Evolutionary conservation across 495 filamentous ascomycete genomes (phyloP).

Genomic region (Cairneyella variabilis): DNA sequence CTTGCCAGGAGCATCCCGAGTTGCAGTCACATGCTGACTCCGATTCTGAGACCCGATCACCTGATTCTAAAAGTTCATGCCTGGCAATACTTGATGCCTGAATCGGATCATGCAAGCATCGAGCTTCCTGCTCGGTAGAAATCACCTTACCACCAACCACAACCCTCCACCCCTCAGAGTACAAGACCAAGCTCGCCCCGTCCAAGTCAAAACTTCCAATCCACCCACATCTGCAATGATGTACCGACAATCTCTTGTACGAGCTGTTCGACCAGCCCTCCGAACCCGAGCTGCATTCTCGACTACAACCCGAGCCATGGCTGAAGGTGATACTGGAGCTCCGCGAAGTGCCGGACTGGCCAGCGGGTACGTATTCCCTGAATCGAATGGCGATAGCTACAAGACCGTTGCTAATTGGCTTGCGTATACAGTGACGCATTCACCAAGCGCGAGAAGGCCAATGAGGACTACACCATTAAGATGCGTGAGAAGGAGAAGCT

Average conservation of each 20-base stretch:
- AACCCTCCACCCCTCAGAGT: slow-evolving; percentile 18
- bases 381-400: background rate
- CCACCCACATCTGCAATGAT: slow-evolving; percentile 39
- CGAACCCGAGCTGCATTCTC: slow-evolving; percentile 54
- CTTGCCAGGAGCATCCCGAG: background rate
- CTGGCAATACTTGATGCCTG: too few species aligned
- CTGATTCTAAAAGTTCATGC: background rate
- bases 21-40: background rate
- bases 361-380: slow-evolving; percentile 29
- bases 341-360: slow-evolving; percentile 43
- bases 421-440: slow-evolving; percentile 68
- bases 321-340: slow-evolving; percentile 66
- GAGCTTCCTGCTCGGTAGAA: slow-evolving; percentile 6
- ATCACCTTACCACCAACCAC: slow-evolving; percentile 22
- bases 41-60: background rate
- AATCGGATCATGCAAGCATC: background rate
- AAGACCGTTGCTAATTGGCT: slow-evolving; percentile 5
- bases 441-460: slow-evolving; percentile 82
- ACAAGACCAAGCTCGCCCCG: slow-evolving; percentile 14
- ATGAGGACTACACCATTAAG: slow-evolving; percentile 77
- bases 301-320: slow-evolving; percentile 56
- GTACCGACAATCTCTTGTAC: slow-evolving; percentile 62
- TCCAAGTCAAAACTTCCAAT: background rate
- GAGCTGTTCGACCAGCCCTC: slow-evolving; percentile 47
- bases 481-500: slow-evolving; percentile 85